phyloP scores from a whole-genome alignment of 169 alveolate species.

The Eimeria brunetti region DNA sequence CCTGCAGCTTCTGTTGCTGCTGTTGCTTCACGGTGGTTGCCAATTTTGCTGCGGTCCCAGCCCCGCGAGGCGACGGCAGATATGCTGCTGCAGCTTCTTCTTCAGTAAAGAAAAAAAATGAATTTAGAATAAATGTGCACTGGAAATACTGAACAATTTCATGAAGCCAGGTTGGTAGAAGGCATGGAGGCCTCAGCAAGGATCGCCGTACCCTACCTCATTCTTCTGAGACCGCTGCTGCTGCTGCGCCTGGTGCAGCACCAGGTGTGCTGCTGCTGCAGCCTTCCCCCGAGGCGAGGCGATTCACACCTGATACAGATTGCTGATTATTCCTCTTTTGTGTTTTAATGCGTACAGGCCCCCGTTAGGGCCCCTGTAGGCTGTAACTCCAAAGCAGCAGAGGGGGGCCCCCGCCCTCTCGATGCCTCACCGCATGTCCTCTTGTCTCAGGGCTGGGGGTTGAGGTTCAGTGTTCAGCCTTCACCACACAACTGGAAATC shows the following conservation, averaged over 20 bases:
- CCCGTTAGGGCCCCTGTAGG: not conserved
- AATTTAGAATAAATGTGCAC: too few species aligned
- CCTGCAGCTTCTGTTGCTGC: constrained; percentile 19
- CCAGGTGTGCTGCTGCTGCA: not conserved
- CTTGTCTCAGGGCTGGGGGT: too few species aligned
- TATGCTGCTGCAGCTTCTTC: not conserved
- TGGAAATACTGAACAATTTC: not conserved
- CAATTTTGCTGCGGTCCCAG: constrained; percentile 10
- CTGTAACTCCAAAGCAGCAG: not conserved
- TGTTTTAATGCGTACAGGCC: not conserved
- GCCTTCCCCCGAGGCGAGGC: not conserved
- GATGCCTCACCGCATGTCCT: not conserved
- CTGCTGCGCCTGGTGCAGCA: not conserved
- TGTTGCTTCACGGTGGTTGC: not conserved
- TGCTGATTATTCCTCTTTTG: not conserved
- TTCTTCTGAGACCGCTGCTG: constrained; percentile 22
- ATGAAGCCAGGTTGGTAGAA: not conserved
- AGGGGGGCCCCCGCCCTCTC: not conserved
- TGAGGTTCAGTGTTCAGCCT: too few species aligned
- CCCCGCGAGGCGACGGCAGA: constrained; percentile 35
- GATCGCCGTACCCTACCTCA: not conserved
- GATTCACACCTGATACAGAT: not conserved
- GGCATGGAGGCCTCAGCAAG: not conserved
- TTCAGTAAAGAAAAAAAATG: not conserved
- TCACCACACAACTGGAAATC: not conserved